Percentiles rank a stretch among this genome's conserved stretches.
These are phyloP conservation scores for Ustilago vetiveriae DNA, from an alignment of 1,284 basidiomycete genomes.

Conservation along the genomic window DNA sequence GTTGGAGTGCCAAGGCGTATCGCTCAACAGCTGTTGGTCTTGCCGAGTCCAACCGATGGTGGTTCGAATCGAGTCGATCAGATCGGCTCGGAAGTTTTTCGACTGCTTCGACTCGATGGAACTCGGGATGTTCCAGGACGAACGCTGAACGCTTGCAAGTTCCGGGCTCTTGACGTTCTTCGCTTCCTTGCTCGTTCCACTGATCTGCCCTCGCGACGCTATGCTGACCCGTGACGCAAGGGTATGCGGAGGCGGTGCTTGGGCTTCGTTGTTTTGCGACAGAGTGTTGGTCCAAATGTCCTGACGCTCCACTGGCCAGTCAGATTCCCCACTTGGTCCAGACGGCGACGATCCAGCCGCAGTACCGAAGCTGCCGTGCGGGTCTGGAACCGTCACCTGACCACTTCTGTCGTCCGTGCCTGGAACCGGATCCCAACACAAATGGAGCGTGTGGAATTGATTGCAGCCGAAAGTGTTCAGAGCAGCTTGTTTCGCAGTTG, in stretches of 20 bases:
- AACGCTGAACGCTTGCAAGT: not conserved
- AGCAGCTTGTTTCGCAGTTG: slow-evolving; percentile 12
- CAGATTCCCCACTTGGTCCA: not conserved
- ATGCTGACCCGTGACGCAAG: not conserved
- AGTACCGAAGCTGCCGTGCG: not conserved
- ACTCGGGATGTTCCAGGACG: slow-evolving; percentile 17
- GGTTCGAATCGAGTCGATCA: slow-evolving; percentile 32
- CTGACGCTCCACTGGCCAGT: slow-evolving; percentile 53
- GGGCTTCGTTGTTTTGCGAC: slow-evolving; percentile 31
- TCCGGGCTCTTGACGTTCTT: not conserved
- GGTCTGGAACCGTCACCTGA: too few relatives aligned
- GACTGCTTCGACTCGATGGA: slow-evolving; percentile 15
- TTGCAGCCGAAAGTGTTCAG: slow-evolving; percentile 14
- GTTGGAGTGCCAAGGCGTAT: not conserved
- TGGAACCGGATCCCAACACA: slow-evolving; percentile 37
- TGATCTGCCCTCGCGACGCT: not conserved
- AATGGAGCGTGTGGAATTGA: slow-evolving; percentile 15
- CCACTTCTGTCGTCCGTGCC: not conserved
- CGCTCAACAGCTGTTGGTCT: slow-evolving; percentile 20
- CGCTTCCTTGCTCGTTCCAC: not conserved
- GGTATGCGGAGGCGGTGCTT: slow-evolving; percentile 21
- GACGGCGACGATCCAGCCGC: not conserved
- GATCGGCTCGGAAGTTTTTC: slow-evolving; percentile 27
- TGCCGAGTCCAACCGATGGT: slow-evolving; percentile 38
- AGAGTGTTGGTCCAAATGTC: slow-evolving; percentile 55